phyloP scores from a whole-genome alignment of 148 eudicot species.

The Arbutus unedo region DNA sequence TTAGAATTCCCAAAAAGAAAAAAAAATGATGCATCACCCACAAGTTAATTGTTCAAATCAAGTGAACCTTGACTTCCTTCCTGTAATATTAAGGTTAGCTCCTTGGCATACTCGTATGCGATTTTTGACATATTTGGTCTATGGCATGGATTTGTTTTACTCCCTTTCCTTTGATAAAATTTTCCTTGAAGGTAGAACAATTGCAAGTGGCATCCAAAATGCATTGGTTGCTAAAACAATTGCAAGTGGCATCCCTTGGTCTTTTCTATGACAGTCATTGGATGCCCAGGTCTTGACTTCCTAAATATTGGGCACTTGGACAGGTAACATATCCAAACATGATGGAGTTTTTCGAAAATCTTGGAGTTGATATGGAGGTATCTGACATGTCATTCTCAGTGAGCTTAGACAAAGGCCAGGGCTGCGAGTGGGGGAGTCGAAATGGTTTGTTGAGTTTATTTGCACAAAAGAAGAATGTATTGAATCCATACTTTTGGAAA shows the following conservation, averaged over 20 bases:
- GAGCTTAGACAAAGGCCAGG: constrained; percentile 71
- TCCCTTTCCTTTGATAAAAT: background rate
- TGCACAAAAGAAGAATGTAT: constrained; percentile 71
- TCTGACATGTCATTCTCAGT: constrained; percentile 98
- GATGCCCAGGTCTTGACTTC: background rate
- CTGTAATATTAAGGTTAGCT: background rate
- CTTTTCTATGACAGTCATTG: background rate
- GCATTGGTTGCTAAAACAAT: background rate
- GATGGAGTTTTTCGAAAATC: constrained; percentile 87
- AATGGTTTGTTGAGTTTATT: constrained; percentile 69
- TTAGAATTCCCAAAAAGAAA: too few species aligned
- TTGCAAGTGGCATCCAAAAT: background rate
- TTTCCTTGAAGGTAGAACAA: background rate
- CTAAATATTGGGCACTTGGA: background rate
- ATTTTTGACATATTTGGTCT: background rate
- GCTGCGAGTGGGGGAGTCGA: constrained; percentile 95
- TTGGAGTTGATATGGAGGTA: constrained; percentile 87
- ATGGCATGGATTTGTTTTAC: background rate
- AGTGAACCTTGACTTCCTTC: too few species aligned
- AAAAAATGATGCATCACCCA: too few species aligned
- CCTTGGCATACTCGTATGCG: background rate
- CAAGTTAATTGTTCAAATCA: too few species aligned
- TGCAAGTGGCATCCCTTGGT: background rate
- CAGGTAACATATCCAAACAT: constrained; percentile 98
- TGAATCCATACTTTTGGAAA: constrained; percentile 79